Conservation (phyloP, 805 yeast genomes). For the Saturnispora galanensis region DNA sequence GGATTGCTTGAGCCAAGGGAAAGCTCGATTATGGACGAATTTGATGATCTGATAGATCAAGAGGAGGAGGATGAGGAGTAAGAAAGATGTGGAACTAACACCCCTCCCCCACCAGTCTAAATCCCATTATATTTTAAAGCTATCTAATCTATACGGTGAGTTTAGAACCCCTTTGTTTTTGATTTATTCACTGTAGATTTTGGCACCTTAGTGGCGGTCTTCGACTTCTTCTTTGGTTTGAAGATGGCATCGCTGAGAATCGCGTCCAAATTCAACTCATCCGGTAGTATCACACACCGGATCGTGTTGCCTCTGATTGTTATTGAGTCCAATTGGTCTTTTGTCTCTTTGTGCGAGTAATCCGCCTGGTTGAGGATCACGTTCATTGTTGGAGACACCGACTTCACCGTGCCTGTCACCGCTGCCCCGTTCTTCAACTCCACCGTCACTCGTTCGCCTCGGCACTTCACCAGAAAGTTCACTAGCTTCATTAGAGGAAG, state of each 20-base stretch:
- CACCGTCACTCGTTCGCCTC: constrained; percentile 78
- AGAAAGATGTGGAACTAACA: no score
- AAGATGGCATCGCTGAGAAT: constrained; percentile 43
- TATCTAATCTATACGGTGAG: background rate
- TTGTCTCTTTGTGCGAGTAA: constrained; percentile 45
- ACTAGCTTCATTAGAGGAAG: constrained; percentile 47
- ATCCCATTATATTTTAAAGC: background rate
- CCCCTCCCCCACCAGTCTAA: no score
- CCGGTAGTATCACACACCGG: constrained; percentile 76
- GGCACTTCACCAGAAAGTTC: constrained; percentile 72
- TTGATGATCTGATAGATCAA: constrained; percentile 19
- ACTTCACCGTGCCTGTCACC: constrained; percentile 71
- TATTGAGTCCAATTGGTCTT: constrained; percentile 49
- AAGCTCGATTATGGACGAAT: constrained; percentile 28
- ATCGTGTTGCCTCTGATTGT: constrained; percentile 86
- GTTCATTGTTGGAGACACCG: constrained; percentile 89
- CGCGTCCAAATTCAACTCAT: constrained; percentile 65
- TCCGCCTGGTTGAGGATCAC: constrained; percentile 71
- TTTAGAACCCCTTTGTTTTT: constrained; percentile 10
- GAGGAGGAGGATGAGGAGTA: constrained; percentile 18
- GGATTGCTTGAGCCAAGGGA: constrained; percentile 32
- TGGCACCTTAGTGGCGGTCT: constrained; percentile 8
- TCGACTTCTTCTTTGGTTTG: constrained; percentile 30
- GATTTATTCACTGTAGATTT: constrained; percentile 17
- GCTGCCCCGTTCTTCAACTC: constrained; percentile 88